Percentiles rank a stretch among this genome's conserved stretches.
Evolutionary conservation across 345 rosid genomes (phyloP).

Genomic region (Anacardium occidentale): DNA sequence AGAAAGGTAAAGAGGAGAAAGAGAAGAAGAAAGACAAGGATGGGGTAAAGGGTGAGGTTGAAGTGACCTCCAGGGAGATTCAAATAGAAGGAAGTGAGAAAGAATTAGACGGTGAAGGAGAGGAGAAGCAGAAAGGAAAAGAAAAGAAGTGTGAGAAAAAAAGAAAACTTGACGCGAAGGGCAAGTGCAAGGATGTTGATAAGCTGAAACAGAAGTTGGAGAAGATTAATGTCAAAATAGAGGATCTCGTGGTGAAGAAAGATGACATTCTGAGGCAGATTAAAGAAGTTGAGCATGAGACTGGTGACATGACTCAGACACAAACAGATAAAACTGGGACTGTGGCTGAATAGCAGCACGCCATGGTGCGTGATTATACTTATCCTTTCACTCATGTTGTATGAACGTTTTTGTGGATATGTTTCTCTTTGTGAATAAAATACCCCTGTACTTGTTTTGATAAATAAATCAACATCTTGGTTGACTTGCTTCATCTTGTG

Average conservation of each 20-base stretch:
- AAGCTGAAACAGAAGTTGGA: constrained; percentile 55
- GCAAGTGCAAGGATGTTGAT: constrained; percentile 40
- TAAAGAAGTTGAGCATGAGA: constrained; percentile 47
- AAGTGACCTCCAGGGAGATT: constrained; percentile 31
- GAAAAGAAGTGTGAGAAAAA: constrained; percentile 46
- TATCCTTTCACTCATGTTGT: not conserved
- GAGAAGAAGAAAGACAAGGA: constrained; percentile 14
- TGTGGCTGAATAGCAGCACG: constrained; percentile 3
- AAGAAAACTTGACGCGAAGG: constrained; percentile 44
- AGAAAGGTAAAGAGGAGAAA: constrained; percentile 9
- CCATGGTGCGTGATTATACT: not conserved
- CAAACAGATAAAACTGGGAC: constrained; percentile 13
- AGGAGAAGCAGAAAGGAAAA: constrained; percentile 26
- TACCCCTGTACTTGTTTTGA: not conserved
- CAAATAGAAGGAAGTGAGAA: constrained; percentile 22
- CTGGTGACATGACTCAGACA: constrained; percentile 17
- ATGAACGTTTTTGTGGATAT: not conserved
- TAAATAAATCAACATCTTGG: not conserved
- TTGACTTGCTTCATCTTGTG: not conserved
- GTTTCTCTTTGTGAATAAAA: not conserved
- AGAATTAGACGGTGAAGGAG: constrained; percentile 28
- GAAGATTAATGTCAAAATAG: constrained; percentile 55
- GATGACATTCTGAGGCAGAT: constrained; percentile 53
- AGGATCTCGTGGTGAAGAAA: constrained; percentile 47
- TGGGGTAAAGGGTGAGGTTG: constrained; percentile 17